Conservation (phyloP, 305 asterid genomes). For the Salvia sclarea region DNA sequence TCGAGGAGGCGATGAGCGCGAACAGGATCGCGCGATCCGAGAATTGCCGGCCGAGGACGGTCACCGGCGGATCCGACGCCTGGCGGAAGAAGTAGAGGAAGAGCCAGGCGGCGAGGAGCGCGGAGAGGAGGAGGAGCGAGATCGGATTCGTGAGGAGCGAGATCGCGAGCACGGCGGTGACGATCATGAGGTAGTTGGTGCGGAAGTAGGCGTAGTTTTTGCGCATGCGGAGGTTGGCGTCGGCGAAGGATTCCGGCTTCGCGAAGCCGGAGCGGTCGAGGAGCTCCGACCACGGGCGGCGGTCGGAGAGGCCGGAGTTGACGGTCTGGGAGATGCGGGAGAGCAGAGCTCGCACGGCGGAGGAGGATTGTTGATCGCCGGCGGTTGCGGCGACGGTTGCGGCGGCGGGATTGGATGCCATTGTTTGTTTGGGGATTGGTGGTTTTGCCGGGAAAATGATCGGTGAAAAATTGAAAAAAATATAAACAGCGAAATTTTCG, state of each 20-base stretch:
- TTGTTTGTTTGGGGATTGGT: neutral
- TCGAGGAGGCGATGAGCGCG: constrained; percentile 45
- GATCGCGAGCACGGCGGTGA: constrained; percentile 59
- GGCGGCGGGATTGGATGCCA: constrained; percentile 14
- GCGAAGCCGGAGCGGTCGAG: constrained; percentile 74
- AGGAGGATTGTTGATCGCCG: constrained; percentile 41
- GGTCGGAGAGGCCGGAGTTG: constrained; percentile 63
- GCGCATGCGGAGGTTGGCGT: constrained; percentile 59
- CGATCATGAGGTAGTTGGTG: constrained; percentile 58
- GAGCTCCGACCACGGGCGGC: constrained; percentile 91
- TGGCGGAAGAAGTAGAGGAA: constrained; percentile 77
- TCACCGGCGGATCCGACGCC: constrained; percentile 63
- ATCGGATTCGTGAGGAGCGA: constrained; percentile 67
- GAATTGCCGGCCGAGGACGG: constrained; percentile 48
- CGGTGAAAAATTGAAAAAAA: neutral
- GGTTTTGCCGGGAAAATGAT: neutral
- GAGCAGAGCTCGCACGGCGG: constrained; percentile 55
- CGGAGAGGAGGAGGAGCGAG: constrained; percentile 61
- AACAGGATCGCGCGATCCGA: constrained; percentile 55
- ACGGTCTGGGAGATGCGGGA: constrained; percentile 48
- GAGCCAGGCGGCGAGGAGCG: constrained; percentile 72
- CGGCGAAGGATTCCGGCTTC: constrained; percentile 74
- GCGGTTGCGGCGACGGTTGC: constrained; percentile 28
- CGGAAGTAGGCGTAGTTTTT: constrained; percentile 73
- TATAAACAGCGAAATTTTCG: neutral